A percentile compares a stretch with the other conserved stretches of the same genome.
Conservation (phyloP, 768 basidiomycete species). For the Boletellus emodensis region DNA sequence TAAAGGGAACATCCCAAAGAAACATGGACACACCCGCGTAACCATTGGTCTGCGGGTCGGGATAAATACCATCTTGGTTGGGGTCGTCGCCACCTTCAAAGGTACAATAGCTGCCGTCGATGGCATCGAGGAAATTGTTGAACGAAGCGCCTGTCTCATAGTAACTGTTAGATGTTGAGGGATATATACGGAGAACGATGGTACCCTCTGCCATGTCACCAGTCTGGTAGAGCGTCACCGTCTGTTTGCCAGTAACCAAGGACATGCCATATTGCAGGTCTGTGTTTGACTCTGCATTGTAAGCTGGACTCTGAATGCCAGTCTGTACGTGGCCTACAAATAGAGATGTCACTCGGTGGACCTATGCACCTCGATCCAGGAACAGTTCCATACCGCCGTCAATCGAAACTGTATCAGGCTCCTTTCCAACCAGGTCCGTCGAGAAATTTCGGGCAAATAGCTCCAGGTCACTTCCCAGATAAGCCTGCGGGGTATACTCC, state of each 20-base stretch:
- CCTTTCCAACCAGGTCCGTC: slow-evolving; percentile 19
- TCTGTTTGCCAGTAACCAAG: slow-evolving; percentile 27
- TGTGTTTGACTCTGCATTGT: slow-evolving; percentile 29
- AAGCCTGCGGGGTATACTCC: slow-evolving; percentile 36
- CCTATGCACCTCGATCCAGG: not conserved
- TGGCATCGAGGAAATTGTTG: slow-evolving; percentile 37
- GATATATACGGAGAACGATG: not conserved
- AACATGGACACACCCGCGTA: slow-evolving; percentile 15
- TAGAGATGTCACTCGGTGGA: not conserved
- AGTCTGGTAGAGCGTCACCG: slow-evolving; percentile 32
- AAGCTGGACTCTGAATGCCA: slow-evolving; percentile 2
- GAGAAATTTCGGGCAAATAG: slow-evolving; percentile 29
- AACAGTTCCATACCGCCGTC: slow-evolving; percentile 29
- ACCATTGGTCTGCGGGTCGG: slow-evolving; percentile 18
- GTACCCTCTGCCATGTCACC: slow-evolving; percentile 27
- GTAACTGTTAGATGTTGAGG: not conserved
- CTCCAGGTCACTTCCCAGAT: slow-evolving; percentile 26
- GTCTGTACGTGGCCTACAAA: slow-evolving; percentile 28
- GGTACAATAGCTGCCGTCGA: slow-evolving; percentile 36
- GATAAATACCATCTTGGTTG: slow-evolving; percentile 24
- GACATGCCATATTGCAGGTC: slow-evolving; percentile 33
- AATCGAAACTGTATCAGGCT: slow-evolving; percentile 30
- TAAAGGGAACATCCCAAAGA: not conserved
- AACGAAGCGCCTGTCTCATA: slow-evolving; percentile 29
- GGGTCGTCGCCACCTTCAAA: slow-evolving; percentile 36